Percentiles rank a stretch among this genome's conserved stretches.
These are phyloP conservation scores for Emergomyces orientalis DNA, from an alignment of 2,329 filamentous ascomycete species.

Conservation along the genomic window DNA sequence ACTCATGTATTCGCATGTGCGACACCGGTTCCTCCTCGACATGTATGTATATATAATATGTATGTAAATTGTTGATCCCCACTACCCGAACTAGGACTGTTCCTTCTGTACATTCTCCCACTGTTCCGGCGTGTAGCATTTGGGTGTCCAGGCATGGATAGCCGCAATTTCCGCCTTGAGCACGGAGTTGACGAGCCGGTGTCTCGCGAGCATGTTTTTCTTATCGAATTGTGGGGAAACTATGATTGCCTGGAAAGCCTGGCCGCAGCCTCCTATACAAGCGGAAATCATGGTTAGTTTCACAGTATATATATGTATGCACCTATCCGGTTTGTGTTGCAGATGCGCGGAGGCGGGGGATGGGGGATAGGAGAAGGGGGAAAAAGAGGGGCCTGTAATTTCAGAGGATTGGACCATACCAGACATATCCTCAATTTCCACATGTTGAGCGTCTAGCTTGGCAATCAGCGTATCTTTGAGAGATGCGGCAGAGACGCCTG, in stretches of 20 bases:
- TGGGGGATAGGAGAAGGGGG: background rate
- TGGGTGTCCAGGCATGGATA: slow-evolving; percentile 92
- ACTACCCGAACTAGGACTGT: slow-evolving; percentile 13
- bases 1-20: background rate
- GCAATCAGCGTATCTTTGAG: slow-evolving; percentile 60
- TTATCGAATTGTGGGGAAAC: slow-evolving; percentile 61
- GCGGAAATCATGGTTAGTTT: slow-evolving; percentile 7
- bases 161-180: slow-evolving; percentile 79
- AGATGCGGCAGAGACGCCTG: slow-evolving; percentile 61
- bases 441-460: slow-evolving; percentile 64
- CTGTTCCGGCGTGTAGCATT: slow-evolving; percentile 85
- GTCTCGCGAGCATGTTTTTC: slow-evolving; percentile 69
- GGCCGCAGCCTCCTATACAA: slow-evolving; percentile 56
- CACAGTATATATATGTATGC: background rate
- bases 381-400: background rate
- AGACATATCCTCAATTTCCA: slow-evolving; percentile 85
- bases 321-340: background rate
- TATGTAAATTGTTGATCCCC: background rate
- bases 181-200: slow-evolving; percentile 73
- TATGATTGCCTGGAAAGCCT: slow-evolving; percentile 61
- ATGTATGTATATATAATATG: background rate
- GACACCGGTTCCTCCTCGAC: background rate
- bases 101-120: slow-evolving; percentile 59
- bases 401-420: slow-evolving; percentile 47
- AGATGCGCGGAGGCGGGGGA: background rate